Evolutionary conservation across 176 grass and related monocot genomes (phyloP).

Genomic region (Guadua angustifolia): DNA sequence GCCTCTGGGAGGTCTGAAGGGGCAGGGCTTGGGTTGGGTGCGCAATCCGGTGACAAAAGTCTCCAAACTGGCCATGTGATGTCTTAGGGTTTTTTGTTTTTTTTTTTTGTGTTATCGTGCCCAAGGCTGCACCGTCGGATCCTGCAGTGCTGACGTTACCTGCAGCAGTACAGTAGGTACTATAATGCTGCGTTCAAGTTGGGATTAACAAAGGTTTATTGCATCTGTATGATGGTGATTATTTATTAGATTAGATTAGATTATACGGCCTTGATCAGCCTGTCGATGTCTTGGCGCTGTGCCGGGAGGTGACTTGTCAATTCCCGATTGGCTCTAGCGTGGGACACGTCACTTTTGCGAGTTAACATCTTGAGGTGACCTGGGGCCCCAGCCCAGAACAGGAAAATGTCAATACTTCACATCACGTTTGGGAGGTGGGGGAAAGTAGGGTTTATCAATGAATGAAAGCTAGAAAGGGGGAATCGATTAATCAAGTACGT

Average conservation of each 20-base stretch:
- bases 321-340: neutral
- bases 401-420: neutral
- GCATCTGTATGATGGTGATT: neutral
- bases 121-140: neutral
- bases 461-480: neutral
- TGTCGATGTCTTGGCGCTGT: neutral
- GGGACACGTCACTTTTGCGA: neutral
- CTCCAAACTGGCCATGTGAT: neutral
- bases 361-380: slow-evolving; percentile 16
- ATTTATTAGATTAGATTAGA: neutral
- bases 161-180: no score
- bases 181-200: no score
- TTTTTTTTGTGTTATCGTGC: no score
- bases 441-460: neutral
- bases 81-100: no score
- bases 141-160: no score
- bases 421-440: neutral
- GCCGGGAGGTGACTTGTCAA: neutral
- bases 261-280: neutral
- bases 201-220: no score
- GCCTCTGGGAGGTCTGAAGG: neutral
- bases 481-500: neutral
- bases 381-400: neutral
- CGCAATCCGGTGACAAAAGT: neutral
- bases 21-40: neutral